Conservation (phyloP, 148 eudicot species). For the Polygonum aviculare region DNA sequence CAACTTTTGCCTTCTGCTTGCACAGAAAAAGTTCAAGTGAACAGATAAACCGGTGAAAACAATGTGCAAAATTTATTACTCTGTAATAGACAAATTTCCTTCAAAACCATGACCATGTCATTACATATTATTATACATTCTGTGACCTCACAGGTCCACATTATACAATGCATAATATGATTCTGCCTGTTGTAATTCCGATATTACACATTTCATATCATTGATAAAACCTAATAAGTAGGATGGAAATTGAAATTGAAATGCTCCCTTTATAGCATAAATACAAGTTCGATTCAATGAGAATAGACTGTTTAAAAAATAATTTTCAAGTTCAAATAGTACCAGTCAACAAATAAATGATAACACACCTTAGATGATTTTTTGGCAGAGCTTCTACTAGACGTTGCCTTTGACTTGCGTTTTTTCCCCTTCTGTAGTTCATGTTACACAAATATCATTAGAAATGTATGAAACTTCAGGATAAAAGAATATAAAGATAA, state of each 20-base stretch:
- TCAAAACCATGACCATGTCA: not conserved
- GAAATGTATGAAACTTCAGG: not conserved
- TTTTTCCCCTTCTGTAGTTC: constrained; percentile 56
- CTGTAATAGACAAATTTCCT: not conserved
- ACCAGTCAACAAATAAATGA: not conserved
- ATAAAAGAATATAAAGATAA: not conserved
- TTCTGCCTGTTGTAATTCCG: constrained; percentile 17
- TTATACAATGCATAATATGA: constrained; percentile 38
- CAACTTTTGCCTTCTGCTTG: constrained; percentile 42
- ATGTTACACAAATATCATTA: not conserved
- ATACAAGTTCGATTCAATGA: not conserved
- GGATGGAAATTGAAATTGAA: too few relatives aligned
- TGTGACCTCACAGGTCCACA: constrained; percentile 8
- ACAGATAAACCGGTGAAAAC: not conserved
- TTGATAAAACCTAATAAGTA: too few relatives aligned
- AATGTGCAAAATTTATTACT: not conserved
- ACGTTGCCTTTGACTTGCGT: constrained; percentile 42
- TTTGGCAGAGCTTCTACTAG: constrained; percentile 32
- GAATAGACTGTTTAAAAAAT: not conserved
- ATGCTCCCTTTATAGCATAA: constrained; percentile 17
- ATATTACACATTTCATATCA: constrained; percentile 29
- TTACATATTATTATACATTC: not conserved
- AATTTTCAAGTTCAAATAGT: not conserved
- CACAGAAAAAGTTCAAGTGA: not conserved
- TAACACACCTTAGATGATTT: constrained; percentile 56